Percentiles rank a stretch among this genome's conserved stretches.
Evolutionary conservation across 805 yeast species (phyloP).

Genomic region (Pichia manshurica): DNA sequence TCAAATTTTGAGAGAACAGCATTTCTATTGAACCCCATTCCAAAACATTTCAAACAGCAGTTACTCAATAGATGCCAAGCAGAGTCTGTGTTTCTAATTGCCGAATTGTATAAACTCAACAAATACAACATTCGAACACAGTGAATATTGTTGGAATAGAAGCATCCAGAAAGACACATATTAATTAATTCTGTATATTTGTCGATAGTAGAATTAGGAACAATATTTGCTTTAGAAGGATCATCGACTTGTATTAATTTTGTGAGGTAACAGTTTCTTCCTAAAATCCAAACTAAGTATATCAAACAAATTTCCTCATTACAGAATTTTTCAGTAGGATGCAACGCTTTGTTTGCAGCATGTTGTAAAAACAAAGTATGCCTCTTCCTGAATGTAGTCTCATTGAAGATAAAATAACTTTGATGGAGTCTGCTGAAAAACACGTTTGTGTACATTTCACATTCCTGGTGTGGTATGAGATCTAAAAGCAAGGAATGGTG

Average conservation of each 20-base stretch:
- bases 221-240: not conserved
- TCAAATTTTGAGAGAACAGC: constrained; percentile 17
- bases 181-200: constrained; percentile 22
- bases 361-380: constrained; percentile 29
- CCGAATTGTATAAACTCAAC: constrained; percentile 32
- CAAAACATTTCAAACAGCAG: constrained; percentile 34
- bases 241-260: not conserved
- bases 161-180: constrained; percentile 29
- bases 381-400: constrained; percentile 21
- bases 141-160: constrained; percentile 30
- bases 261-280: constrained; percentile 16
- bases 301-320: constrained; percentile 31
- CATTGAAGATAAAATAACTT: constrained; percentile 32
- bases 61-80: constrained; percentile 35
- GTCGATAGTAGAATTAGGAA: not conserved
- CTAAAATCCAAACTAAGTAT: constrained; percentile 35
- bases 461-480: constrained; percentile 23
- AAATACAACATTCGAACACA: constrained; percentile 33
- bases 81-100: constrained; percentile 32
- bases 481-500: constrained; percentile 18
- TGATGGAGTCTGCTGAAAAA: constrained; percentile 35
- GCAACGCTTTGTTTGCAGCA: not conserved
- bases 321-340: constrained; percentile 3
- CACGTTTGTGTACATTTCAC: constrained; percentile 26
- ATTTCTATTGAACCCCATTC: constrained; percentile 34